A percentile compares a stretch with the other conserved stretches of the same genome.
These are phyloP conservation scores for Allantophomopsis lycopodina DNA, from an alignment of 2,329 filamentous ascomycete genomes.

Conservation along the genomic window DNA sequence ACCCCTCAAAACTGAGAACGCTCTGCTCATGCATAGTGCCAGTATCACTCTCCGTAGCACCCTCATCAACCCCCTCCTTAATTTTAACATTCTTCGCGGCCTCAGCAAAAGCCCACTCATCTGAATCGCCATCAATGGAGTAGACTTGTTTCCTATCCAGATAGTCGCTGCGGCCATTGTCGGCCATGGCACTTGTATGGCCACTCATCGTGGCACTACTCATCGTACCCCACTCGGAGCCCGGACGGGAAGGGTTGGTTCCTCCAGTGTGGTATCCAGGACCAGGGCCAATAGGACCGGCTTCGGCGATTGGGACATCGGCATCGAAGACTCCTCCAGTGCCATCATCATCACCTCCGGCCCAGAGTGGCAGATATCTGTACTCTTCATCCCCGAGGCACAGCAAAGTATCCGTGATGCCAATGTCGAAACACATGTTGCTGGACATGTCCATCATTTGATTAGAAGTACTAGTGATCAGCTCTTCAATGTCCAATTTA, in stretches of 20 bases:
- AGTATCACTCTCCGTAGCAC: too few relatives aligned
- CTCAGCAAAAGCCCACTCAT: not conserved
- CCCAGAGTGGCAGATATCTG: conserved; percentile 52
- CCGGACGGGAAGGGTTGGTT: conserved; percentile 9
- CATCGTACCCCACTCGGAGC: conserved; percentile 3
- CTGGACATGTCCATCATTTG: conserved; percentile 3
- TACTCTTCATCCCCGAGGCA: conserved; percentile 41
- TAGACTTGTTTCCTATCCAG: conserved; percentile 4
- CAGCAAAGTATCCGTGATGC: conserved; percentile 28
- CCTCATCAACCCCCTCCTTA: not conserved
- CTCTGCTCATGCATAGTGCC: too few relatives aligned
- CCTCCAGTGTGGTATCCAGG: conserved; percentile 16
- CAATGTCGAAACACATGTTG: conserved; percentile 2
- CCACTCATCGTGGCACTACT: not conserved
- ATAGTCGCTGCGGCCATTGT: conserved; percentile 6
- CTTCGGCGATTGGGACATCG: conserved; percentile 16
- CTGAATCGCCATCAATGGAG: not conserved
- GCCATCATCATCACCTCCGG: conserved; percentile 39
- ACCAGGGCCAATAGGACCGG: conserved; percentile 19
- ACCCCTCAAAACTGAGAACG: too few relatives aligned
- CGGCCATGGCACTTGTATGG: conserved; percentile 6
- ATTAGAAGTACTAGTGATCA: not conserved
- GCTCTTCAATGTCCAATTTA: not conserved
- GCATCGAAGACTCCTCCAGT: conserved; percentile 32
- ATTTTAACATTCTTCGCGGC: not conserved